Base-by-base conservation (phyloP, 2,329 filamentous ascomycete species). In the Zalaria sp. region DNA sequence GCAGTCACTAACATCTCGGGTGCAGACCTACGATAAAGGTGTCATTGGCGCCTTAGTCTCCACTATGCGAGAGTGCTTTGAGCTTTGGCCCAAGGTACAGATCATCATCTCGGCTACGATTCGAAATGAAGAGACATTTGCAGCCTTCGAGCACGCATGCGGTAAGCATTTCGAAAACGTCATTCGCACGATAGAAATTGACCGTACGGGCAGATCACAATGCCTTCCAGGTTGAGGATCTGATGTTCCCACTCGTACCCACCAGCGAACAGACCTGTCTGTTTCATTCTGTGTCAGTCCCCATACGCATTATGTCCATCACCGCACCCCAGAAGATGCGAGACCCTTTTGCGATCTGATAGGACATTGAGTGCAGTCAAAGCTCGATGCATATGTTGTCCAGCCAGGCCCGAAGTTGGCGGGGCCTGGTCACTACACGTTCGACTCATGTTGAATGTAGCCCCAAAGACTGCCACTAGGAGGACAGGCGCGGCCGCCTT, bases 41-140 rank as follows among this genome's bases (percentile, higher is more conserved):
- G 69, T 75, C 35, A 77, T 83, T 39, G 73, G 77, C 0, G 65
- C 74, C 1, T 65, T 89, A 25, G 67, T 83, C 3, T 70, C 67
- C 3, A 86, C 82, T 3, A 57, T 88, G 40, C 61, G 69, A 28
- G 71, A 79, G 39, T 62, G 86, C 8, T 73, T 82, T 38, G 63
- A 64, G 2, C 53, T 77, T 41, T 74, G 75, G 47, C 71, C 75
- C 2, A 53, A 55, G 0, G 64, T 77, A 9, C 63, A 72, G 37
- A 72, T 83, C 31, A 62, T 86, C 37, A 78, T 88, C 44, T 72
- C 81, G 3, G 79, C 79, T 11, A 80, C 82, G 0, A 72, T 87
- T 48, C 69, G 84, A 46, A 87, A 87, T 50, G 65, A 70, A 44
- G 66, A 73, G 44, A 88, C 83, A 0, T 83, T 83, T 52, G 66